Evolutionary conservation across 2,329 filamentous ascomycete species (phyloP).

Genomic region (Microdochium trichocladiopsis): DNA sequence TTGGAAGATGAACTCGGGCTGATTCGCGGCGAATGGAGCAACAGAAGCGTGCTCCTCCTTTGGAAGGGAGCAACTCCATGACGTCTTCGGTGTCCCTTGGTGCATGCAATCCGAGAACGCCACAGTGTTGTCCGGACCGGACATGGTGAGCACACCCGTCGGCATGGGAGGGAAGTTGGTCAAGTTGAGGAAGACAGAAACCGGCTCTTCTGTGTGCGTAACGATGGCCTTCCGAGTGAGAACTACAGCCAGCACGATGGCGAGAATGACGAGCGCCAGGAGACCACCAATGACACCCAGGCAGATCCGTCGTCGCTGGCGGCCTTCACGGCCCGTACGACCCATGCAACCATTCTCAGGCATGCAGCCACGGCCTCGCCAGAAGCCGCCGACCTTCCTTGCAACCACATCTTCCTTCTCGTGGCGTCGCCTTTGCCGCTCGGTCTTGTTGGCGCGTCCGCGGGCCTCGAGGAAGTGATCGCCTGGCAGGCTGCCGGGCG

Average conservation of each 20-base stretch:
- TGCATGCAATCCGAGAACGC: constrained; percentile 61
- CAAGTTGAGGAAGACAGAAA: constrained; percentile 67
- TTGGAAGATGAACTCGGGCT: constrained; percentile 74
- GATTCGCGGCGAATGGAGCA: constrained; percentile 54
- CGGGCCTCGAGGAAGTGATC: constrained; percentile 33
- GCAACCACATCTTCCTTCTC: constrained; percentile 61
- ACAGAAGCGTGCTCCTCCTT: constrained; percentile 66
- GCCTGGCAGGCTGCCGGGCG: constrained; percentile 34
- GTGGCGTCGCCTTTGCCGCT: constrained; percentile 44
- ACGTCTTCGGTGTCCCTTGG: constrained; percentile 47
- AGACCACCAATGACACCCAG: constrained; percentile 42
- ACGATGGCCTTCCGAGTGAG: constrained; percentile 40
- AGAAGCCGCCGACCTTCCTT: constrained; percentile 50
- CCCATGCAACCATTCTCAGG: constrained; percentile 59
- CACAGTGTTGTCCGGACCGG: constrained; percentile 60
- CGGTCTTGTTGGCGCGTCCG: constrained; percentile 36
- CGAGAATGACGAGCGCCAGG: constrained; percentile 47
- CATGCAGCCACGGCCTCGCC: constrained; percentile 59
- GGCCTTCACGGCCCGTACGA: constrained; percentile 53
- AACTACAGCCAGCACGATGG: constrained; percentile 50
- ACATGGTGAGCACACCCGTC: constrained; percentile 73
- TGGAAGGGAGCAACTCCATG: constrained; percentile 84
- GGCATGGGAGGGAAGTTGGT: constrained; percentile 83
- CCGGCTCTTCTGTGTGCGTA: constrained; percentile 19
- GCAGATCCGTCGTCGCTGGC: constrained; percentile 55